Conservation (phyloP, 495 filamentous ascomycete genomes). For the Chaetomidium leptoderma region DNA sequence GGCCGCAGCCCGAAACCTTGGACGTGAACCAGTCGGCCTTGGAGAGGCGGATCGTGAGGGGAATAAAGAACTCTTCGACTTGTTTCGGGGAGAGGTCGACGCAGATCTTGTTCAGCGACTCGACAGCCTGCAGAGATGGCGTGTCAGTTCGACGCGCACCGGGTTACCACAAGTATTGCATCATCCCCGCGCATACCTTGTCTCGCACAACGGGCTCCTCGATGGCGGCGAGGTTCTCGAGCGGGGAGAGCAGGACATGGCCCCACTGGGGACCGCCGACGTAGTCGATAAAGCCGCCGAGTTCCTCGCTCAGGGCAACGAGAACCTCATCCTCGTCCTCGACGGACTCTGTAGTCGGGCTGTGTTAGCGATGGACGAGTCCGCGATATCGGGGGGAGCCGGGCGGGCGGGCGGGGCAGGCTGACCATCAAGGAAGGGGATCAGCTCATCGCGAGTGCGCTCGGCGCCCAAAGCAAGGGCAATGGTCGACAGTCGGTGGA, state of each 20-base stretch:
- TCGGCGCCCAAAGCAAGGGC: slow-evolving; percentile 92
- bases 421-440: slow-evolving; percentile 96
- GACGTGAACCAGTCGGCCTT: slow-evolving; percentile 99
- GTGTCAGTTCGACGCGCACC: slow-evolving; percentile 19
- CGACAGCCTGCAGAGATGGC: slow-evolving; percentile 67
- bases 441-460: slow-evolving; percentile 93
- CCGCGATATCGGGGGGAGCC: slow-evolving; percentile 3
- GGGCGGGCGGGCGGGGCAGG: slow-evolving; percentile 16
- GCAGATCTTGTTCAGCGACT: slow-evolving; percentile 99
- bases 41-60: slow-evolving; percentile 86
- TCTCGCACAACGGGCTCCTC: slow-evolving; percentile 96
- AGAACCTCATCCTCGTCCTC: slow-evolving; percentile 99
- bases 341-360: slow-evolving; percentile 70
- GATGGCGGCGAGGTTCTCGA: slow-evolving; percentile 97
- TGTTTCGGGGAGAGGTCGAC: slow-evolving; percentile 82
- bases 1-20: slow-evolving; percentile 94
- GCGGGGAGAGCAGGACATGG: slow-evolving; percentile 91
- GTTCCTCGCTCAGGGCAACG: slow-evolving; percentile 92
- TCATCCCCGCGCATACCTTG: slow-evolving; percentile 58
- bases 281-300: slow-evolving; percentile 94
- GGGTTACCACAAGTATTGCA: not conserved
- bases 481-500: slow-evolving; percentile 95
- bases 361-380: slow-evolving; percentile 20
- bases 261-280: slow-evolving; percentile 90
- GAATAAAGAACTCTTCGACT: slow-evolving; percentile 94